phyloP scores from a whole-genome alignment of 192 early-diverging fungal species.

The Coemansia sp. region DNA sequence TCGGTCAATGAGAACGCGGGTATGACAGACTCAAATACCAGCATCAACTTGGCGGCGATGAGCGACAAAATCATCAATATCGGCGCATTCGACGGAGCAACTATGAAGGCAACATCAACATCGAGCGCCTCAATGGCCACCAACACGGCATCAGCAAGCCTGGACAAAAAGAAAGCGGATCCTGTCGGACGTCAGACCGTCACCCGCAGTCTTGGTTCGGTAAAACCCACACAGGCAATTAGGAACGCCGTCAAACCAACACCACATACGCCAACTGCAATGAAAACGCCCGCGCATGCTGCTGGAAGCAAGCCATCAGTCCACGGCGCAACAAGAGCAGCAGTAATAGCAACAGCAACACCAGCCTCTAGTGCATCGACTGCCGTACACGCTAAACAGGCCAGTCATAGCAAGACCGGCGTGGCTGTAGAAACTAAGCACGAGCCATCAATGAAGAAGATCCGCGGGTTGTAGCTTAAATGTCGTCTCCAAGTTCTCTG shows the following conservation, averaged over 20 bases:
- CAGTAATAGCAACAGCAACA: background rate
- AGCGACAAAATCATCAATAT: slow-evolving; percentile 44
- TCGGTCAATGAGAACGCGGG: slow-evolving; percentile 2
- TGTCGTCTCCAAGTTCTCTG: background rate
- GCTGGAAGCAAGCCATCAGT: slow-evolving; percentile 11
- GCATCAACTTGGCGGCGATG: slow-evolving; percentile 36
- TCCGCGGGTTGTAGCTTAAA: slow-evolving; percentile 32
- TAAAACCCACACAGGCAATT: background rate
- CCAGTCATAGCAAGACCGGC: background rate
- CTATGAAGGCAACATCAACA: slow-evolving; percentile 20
- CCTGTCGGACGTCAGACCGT: slow-evolving; percentile 26
- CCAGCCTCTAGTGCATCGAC: background rate
- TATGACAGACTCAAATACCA: slow-evolving; percentile 31
- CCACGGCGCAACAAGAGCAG: background rate
- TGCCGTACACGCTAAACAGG: background rate
- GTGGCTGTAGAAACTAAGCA: slow-evolving; percentile 7
- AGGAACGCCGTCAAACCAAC: slow-evolving; percentile 15
- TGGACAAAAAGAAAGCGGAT: background rate
- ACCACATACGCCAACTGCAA: background rate
- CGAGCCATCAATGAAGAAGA: slow-evolving; percentile 43
- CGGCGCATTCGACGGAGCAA: slow-evolving; percentile 29
- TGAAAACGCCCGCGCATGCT: background rate
- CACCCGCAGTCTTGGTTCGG: slow-evolving; percentile 17
- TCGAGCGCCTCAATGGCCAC: slow-evolving; percentile 8
- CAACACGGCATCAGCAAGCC: background rate